phyloP scores from a whole-genome alignment of 805 yeast species.

The Nakazawaea holstii region DNA sequence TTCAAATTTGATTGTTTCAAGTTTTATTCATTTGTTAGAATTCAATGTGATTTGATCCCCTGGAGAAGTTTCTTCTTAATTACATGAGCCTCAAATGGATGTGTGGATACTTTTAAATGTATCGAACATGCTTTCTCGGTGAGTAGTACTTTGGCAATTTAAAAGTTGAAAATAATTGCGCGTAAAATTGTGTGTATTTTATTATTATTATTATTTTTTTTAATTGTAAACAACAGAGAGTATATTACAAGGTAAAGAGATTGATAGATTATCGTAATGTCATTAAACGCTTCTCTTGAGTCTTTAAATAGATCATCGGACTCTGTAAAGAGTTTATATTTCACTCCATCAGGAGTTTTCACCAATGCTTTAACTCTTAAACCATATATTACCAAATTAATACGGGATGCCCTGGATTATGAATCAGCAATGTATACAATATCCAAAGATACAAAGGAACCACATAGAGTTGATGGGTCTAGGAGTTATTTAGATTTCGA shows the following conservation, averaged over 20 bases:
- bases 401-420: conserved; percentile 51
- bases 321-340: conserved; percentile 38
- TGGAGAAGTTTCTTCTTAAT: too few species aligned
- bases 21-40: too few species aligned
- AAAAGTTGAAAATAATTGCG: too few species aligned
- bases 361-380: conserved; percentile 53
- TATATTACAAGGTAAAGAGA: background rate
- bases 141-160: too few species aligned
- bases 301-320: conserved; percentile 33
- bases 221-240: background rate
- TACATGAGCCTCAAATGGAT: too few species aligned
- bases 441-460: conserved; percentile 25
- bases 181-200: too few species aligned
- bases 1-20: too few species aligned
- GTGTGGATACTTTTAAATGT: too few species aligned
- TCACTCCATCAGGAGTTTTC: conserved; percentile 56
- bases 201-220: background rate
- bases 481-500: conserved; percentile 25
- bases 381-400: conserved; percentile 48
- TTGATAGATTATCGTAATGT: background rate
- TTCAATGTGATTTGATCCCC: too few species aligned
- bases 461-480: conserved; percentile 48
- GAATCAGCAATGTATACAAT: conserved; percentile 48
- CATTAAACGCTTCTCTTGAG: conserved; percentile 23
- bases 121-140: too few species aligned